Base-by-base conservation (phyloP, 768 basidiomycete species). In the Rossbeevera mucosa region DNA sequence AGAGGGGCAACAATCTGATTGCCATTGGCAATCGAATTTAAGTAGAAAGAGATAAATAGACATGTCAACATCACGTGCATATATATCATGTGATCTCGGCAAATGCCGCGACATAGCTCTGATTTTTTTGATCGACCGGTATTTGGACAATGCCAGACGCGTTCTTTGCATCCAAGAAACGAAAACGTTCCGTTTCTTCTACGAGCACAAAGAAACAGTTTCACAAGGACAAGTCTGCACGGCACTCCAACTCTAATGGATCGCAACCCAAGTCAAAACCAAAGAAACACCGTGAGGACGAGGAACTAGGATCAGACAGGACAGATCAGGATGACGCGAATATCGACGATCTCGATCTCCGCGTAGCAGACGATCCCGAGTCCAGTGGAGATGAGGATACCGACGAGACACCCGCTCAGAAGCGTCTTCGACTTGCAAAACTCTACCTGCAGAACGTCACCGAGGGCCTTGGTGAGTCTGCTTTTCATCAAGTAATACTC, bases 361-460 rank as follows among this genome's bases (percentile, higher is more conserved):
- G 82, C 38, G 75, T 75, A 30, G 77, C 80, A 52, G 70, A 74
- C 24, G 84, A 83, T 55, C 76, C 70, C 14, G 79, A 76, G 3
- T 77, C 74, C 24, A 88, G 87, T 59, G 88, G 82, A 6, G 91
- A 93, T 38, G 93, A 96, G 60, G 86, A 94, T 59, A 81, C 85
- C 57, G 75, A 84, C 57, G 95, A 97, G 72, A 95, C 93, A 5
- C 91, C 93, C 2, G 93, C 92, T 0, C 85, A 93, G 75, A 99
- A 98, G 71, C 76, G 96, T 53, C 75, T 99, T 18, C 74, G 96
- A 53, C 73, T 99, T 33, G 94, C 95, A 5, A 88, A 93, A 67
- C 69, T 95, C 56, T 97, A 98, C 69, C 74, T 99, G 36, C 83
- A 92, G 54, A 85, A 78, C 55, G 83, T 98, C 13, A 90, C 90